Conservation (phyloP, 1,284 basidiomycete species). For the Anthracocystis panici-leucophaei region DNA sequence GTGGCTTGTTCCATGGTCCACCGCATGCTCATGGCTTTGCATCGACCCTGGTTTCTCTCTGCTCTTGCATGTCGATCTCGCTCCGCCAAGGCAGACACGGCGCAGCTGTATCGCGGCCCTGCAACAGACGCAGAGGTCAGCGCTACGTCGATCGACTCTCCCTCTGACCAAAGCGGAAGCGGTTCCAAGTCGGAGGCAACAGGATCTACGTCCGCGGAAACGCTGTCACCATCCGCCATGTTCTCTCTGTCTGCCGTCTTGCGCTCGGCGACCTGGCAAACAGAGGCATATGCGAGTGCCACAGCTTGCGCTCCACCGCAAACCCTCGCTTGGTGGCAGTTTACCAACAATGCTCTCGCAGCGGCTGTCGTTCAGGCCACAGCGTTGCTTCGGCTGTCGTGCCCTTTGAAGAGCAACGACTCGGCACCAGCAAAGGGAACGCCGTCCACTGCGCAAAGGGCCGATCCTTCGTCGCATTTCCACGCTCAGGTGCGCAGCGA, state of each 20-base stretch:
- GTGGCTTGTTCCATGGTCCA: conserved; percentile 38
- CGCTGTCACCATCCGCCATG: conserved; percentile 18
- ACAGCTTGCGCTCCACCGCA: conserved; percentile 24
- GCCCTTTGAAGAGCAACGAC: not conserved
- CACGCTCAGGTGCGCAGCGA: conserved; percentile 28
- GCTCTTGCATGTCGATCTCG: conserved; percentile 16
- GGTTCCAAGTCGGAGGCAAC: not conserved
- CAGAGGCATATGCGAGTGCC: conserved; percentile 28
- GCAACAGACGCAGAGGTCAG: not conserved
- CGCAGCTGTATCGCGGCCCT: too few species aligned
- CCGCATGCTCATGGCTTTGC: conserved; percentile 36
- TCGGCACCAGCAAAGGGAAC: not conserved
- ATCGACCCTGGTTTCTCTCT: conserved; percentile 37
- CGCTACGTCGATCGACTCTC: not conserved
- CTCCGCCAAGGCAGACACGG: not conserved
- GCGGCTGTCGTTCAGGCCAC: conserved; percentile 45
- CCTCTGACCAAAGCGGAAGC: not conserved
- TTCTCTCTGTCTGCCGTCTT: conserved; percentile 29
- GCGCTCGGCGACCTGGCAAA: conserved; percentile 36
- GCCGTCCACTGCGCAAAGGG: not conserved
- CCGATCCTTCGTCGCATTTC: conserved; percentile 9
- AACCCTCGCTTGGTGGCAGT: conserved; percentile 36
- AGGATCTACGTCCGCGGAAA: not conserved
- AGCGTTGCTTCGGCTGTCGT: conserved; percentile 25
- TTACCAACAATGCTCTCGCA: conserved; percentile 38